These are phyloP conservation scores for Hypoxylon crocopeplum DNA, from an alignment of 495 filamentous ascomycete species.

Conservation along the genomic window DNA sequence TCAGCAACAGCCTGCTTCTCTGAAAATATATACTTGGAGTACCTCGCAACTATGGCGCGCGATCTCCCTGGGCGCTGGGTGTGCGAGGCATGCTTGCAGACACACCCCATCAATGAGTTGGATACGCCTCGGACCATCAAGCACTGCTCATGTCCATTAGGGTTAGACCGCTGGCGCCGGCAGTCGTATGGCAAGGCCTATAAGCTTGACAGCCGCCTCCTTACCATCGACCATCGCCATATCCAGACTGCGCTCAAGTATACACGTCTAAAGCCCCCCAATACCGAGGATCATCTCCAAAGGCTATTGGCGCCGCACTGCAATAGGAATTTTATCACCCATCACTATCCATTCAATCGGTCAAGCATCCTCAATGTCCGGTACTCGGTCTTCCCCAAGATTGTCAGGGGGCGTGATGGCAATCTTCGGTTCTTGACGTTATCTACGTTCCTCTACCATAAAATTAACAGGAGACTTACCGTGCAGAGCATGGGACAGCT, in stretches of 20 bases:
- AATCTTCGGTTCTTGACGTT: slow-evolving; percentile 5
- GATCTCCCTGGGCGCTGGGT: background rate
- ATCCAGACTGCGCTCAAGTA: background rate
- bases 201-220: background rate
- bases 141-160: background rate
- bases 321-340: background rate
- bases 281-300: background rate
- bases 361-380: background rate
- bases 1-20: background rate
- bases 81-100: background rate
- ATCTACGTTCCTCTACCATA: too few species aligned
- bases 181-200: background rate
- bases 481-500: slow-evolving; percentile 7
- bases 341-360: background rate
- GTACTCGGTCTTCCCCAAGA: slow-evolving; percentile 7
- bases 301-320: background rate
- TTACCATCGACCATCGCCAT: background rate
- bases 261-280: background rate
- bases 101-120: background rate
- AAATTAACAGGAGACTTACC: too few species aligned
- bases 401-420: background rate
- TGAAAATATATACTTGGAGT: background rate
- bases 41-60: slow-evolving; percentile 14
- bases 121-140: background rate
- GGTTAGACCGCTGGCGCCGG: background rate